These are phyloP conservation scores for Myriangium duriaei DNA, from an alignment of 2,329 filamentous ascomycete genomes.

Conservation along the genomic window DNA sequence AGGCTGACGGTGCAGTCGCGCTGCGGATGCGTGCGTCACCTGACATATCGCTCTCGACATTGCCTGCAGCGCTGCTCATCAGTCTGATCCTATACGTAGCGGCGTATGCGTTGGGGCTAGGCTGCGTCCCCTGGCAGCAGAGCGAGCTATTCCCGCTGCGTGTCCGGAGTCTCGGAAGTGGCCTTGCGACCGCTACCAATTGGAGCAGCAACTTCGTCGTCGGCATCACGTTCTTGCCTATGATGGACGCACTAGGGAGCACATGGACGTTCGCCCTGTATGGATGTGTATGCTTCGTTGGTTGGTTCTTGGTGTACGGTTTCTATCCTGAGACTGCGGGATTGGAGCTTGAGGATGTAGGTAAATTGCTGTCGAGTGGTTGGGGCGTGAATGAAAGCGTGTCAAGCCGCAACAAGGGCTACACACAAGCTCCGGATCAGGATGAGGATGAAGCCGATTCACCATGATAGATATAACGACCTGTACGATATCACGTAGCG, in stretches of 20 bases:
- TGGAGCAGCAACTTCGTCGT: constrained; percentile 82
- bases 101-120: constrained; percentile 73
- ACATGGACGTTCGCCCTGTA: constrained; percentile 74
- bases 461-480: too few relatives aligned
- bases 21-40: constrained; percentile 11
- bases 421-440: constrained; percentile 1
- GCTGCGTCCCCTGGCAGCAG: constrained; percentile 94
- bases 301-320: constrained; percentile 55
- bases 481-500: constrained; percentile 2
- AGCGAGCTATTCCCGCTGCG: constrained; percentile 70
- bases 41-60: constrained; percentile 1
- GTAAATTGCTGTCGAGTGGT: constrained; percentile 53
- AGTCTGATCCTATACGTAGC: constrained; percentile 77
- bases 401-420: neutral
- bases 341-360: constrained; percentile 67
- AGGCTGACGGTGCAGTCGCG: constrained; percentile 21
- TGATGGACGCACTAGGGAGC: constrained; percentile 67
- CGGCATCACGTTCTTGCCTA: constrained; percentile 73
- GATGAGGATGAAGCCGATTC: constrained; percentile 1
- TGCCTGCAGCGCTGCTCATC: constrained; percentile 47
- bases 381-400: constrained; percentile 44
- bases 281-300: constrained; percentile 53
- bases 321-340: constrained; percentile 82
- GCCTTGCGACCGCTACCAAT: constrained; percentile 66
- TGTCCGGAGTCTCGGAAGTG: constrained; percentile 60